These are phyloP conservation scores for Ogataea sp. DNA, from an alignment of 805 yeast species.

Conservation along the genomic window DNA sequence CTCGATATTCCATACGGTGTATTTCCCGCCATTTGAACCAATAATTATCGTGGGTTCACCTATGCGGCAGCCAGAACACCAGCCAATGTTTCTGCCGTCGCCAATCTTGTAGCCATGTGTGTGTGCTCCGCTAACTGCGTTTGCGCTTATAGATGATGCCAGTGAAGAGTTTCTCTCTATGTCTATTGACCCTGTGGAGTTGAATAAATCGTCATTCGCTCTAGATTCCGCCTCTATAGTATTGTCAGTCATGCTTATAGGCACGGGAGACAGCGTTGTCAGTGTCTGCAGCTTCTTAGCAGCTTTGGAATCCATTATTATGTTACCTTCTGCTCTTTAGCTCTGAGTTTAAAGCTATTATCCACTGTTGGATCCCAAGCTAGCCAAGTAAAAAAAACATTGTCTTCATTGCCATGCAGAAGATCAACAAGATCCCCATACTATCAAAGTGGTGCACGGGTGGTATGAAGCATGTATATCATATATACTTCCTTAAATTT, in stretches of 20 bases:
- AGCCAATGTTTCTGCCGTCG: conserved; percentile 2
- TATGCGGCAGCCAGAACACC: conserved; percentile 23
- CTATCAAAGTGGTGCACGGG: no score
- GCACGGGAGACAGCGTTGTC: conserved; percentile 27
- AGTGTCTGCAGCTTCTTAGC: neutral
- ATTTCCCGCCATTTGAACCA: conserved; percentile 18
- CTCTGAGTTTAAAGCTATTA: no score
- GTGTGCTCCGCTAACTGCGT: neutral
- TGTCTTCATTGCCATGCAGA: no score
- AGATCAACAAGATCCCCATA: no score
- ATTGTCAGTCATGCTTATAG: conserved; percentile 30
- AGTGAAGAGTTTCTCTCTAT: no score
- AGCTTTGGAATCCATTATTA: no score
- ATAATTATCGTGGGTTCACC: conserved; percentile 24
- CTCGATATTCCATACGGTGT: conserved; percentile 21
- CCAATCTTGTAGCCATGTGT: neutral
- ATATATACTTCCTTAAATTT: no score
- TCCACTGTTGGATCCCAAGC: no score
- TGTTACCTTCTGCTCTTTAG: no score
- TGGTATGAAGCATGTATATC: no score
- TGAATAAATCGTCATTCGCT: neutral
- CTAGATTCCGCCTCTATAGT: conserved; percentile 5
- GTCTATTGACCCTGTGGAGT: neutral
- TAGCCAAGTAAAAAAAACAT: no score
- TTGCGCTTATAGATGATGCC: neutral